phyloP scores from a whole-genome alignment of 108 stramenopile species.

The Ochromonas danica region DNA sequence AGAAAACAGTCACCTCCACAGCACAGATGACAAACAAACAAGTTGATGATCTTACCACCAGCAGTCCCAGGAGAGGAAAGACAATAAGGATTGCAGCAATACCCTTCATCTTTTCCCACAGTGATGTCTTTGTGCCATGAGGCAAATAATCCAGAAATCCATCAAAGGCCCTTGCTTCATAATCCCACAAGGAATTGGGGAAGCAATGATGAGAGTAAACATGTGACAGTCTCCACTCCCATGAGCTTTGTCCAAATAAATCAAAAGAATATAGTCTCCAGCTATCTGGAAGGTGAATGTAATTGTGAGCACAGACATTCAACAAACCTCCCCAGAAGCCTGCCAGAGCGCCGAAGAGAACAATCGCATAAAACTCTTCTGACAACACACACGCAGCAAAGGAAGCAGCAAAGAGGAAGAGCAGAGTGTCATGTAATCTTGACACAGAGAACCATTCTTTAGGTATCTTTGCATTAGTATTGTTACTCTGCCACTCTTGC shows the following conservation, averaged over 20 bases:
- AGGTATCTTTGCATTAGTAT: background rate
- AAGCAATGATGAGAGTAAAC: slow-evolving; percentile 28
- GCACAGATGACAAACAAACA: too few species aligned
- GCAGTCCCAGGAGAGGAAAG: too few species aligned
- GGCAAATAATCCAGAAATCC: background rate
- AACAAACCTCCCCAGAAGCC: slow-evolving; percentile 3
- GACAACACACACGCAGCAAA: background rate
- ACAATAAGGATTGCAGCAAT: too few species aligned
- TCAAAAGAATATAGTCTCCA: slow-evolving; percentile 29
- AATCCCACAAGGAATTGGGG: slow-evolving; percentile 11
- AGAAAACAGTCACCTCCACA: too few species aligned
- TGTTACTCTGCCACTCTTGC: background rate
- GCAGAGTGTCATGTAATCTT: background rate
- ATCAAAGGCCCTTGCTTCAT: slow-evolving; percentile 27
- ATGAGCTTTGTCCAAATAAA: background rate
- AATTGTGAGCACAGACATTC: slow-evolving; percentile 22
- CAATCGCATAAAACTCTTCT: background rate
- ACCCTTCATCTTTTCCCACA: too few species aligned
- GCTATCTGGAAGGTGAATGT: slow-evolving; percentile 9
- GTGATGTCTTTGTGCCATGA: background rate
- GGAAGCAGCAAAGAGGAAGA: background rate
- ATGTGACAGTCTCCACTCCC: slow-evolving; percentile 35
- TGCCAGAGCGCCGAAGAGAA: background rate
- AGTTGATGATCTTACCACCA: too few species aligned
- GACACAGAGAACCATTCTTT: background rate